phyloP scores from a whole-genome alignment of 2,329 filamentous ascomycete genomes.

The Penicillium brevicompactum region DNA sequence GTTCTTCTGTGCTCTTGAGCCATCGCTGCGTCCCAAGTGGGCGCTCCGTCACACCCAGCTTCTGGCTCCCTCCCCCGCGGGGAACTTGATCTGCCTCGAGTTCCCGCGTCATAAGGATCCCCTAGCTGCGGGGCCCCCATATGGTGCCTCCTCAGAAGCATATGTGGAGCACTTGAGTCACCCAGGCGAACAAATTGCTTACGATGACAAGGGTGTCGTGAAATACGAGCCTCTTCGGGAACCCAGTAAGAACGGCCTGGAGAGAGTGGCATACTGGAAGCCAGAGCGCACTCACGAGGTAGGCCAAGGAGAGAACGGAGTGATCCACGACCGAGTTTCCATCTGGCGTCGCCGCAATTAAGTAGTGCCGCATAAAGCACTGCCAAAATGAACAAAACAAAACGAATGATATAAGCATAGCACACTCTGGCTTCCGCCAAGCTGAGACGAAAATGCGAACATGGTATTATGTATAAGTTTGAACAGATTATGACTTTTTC shows the following conservation, averaged over 20 bases:
- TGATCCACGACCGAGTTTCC: slow-evolving; percentile 45
- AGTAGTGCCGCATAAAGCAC: neutral
- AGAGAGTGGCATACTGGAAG: slow-evolving; percentile 57
- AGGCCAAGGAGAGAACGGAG: slow-evolving; percentile 49
- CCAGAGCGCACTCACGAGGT: slow-evolving; percentile 59
- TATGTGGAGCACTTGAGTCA: slow-evolving; percentile 72
- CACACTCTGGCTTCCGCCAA: neutral
- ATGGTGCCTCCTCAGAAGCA: slow-evolving; percentile 66
- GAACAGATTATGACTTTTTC: slow-evolving; percentile 39
- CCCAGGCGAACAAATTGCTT: slow-evolving; percentile 68
- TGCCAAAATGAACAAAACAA: neutral
- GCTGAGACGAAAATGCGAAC: neutral
- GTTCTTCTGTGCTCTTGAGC: slow-evolving; percentile 65
- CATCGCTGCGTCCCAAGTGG: slow-evolving; percentile 59
- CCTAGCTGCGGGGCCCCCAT: slow-evolving; percentile 70
- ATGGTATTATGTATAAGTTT: neutral
- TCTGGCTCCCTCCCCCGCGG: slow-evolving; percentile 49
- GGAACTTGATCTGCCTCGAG: slow-evolving; percentile 68
- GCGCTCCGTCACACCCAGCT: slow-evolving; percentile 57
- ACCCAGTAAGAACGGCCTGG: slow-evolving; percentile 41
- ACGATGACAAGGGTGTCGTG: slow-evolving; percentile 58
- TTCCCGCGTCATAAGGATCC: slow-evolving; percentile 74
- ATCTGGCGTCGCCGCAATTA: slow-evolving; percentile 45
- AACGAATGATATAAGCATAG: neutral
- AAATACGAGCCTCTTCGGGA: slow-evolving; percentile 50